Percentiles rank a stretch among this genome's conserved stretches.
Evolutionary conservation across 2,329 filamentous ascomycete genomes (phyloP).

Genomic region (Colletotrichum limetticola): DNA sequence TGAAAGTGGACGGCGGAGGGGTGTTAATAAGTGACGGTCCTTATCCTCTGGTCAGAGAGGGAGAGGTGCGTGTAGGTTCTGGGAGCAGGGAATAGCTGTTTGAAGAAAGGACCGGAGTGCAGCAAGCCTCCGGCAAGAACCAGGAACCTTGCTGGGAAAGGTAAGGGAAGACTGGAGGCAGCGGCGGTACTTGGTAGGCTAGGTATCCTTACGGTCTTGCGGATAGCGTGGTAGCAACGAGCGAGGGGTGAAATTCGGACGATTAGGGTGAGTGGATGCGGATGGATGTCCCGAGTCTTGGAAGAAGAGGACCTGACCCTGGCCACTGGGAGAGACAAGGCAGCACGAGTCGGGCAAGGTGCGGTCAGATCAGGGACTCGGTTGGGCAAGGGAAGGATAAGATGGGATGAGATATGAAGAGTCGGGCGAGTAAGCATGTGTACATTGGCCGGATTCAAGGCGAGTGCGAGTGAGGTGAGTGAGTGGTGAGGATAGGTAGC

Average conservation of each 20-base stretch:
- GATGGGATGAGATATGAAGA: neutral
- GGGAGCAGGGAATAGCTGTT: conserved; percentile 30
- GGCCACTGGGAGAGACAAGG: conserved; percentile 18
- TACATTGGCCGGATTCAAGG: conserved; percentile 1
- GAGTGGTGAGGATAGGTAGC: neutral
- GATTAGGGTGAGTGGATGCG: conserved; percentile 29
- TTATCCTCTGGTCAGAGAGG: conserved; percentile 7
- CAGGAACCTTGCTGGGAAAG: conserved; percentile 22
- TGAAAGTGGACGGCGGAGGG: conserved; percentile 26
- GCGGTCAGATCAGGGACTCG: conserved; percentile 1
- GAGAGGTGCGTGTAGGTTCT: neutral
- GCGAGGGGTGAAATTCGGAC: conserved; percentile 30
- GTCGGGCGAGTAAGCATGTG: neutral
- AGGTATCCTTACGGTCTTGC: no score
- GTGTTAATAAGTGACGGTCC: conserved; percentile 26
- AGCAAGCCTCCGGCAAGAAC: conserved; percentile 21
- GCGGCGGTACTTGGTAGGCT: neutral
- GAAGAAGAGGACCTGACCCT: conserved; percentile 17
- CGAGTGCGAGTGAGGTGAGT: neutral
- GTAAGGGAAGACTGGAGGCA: conserved; percentile 14
- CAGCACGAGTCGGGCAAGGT: conserved; percentile 10
- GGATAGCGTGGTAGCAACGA: conserved; percentile 27
- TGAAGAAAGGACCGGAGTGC: conserved; percentile 17
- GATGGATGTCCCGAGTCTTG: conserved; percentile 18
- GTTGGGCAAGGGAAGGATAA: neutral